Evolutionary conservation across 768 basidiomycete genomes (phyloP), one percentile per base, ranked within the genome.

Genomic region (Glaciozyma martinii): DNA sequence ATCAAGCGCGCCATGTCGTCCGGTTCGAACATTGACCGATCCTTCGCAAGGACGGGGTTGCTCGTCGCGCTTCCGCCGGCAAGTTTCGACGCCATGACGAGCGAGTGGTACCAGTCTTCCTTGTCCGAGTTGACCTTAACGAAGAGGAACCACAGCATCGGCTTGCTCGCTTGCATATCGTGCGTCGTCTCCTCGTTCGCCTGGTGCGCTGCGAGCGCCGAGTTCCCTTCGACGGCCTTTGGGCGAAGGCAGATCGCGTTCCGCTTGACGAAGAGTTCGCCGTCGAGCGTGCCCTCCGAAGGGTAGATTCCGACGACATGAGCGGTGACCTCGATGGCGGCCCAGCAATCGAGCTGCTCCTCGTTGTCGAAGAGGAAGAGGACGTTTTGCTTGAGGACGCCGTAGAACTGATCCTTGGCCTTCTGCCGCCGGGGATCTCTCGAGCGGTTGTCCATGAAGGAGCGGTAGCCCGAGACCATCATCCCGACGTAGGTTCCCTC

Each of bases 351-450:
- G 60, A 82, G 82, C 85, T 89, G 89, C 21, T 80, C 81, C 77
- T 95, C 91, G 76, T 93, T 89, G 76, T 94, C 91, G 78, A 95
- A 97, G 27, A 98, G 79, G 77, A 90, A 97, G 37, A 98, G 78
- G 46, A 94, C 43, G 72, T 84, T 87, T 52, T 88, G 89, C 80
- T 97, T 97, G 75, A 98, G 81, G 10, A 86, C 90, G 60, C 87
- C 88, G 75, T 86, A 95, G 85, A 89, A 95, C 82, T 83, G 86
- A 75, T 95, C 93, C 78, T 90, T 90, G 21, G 91, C 90, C 57
- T 88, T 82, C 19, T 87, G 85, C 49, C 83, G 81, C 74, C 86
- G 88, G 12, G 90, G 87, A 76, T 91, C 89, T 74, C 88, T 87
- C 58, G 59, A 61, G 18, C 71, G 65, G 44, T 61, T 59, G 62